Evolutionary conservation across 768 basidiomycete genomes (phyloP).

Genomic region (Podaxis rugospora): DNA sequence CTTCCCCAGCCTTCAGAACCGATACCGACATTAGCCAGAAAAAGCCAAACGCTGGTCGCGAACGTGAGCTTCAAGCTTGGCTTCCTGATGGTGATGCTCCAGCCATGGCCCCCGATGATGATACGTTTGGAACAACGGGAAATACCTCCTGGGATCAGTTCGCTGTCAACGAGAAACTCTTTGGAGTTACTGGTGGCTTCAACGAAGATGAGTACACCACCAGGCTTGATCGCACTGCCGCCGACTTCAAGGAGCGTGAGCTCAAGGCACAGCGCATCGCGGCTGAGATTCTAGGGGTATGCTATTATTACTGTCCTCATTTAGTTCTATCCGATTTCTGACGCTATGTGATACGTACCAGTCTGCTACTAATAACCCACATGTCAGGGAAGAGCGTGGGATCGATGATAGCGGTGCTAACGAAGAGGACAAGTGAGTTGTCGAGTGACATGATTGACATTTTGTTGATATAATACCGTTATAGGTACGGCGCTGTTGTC

Average conservation of each 20-base stretch:
- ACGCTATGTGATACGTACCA: constrained; percentile 21
- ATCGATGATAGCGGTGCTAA: constrained; percentile 73
- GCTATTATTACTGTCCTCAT: constrained; percentile 19
- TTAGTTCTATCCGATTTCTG: background rate
- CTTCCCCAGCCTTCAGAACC: constrained; percentile 66
- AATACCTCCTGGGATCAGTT: constrained; percentile 84
- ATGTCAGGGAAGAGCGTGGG: constrained; percentile 87
- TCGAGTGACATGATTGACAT: constrained; percentile 10
- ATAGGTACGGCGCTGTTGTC: constrained; percentile 89
- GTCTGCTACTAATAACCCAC: constrained; percentile 68
- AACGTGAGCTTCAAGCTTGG: constrained; percentile 84
- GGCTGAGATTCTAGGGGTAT: constrained; percentile 83
- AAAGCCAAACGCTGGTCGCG: constrained; percentile 40
- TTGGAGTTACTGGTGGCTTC: constrained; percentile 88
- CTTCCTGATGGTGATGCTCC: constrained; percentile 39
- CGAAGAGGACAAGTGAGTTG: constrained; percentile 91
- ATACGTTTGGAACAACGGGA: constrained; percentile 57
- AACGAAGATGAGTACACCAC: constrained; percentile 96
- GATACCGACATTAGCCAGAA: constrained; percentile 74
- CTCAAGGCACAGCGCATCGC: constrained; percentile 84
- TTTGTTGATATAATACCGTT: constrained; percentile 19
- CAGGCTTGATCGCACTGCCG: constrained; percentile 76
- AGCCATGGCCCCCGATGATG: constrained; percentile 40
- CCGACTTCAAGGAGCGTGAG: constrained; percentile 88
- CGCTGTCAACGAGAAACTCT: constrained; percentile 85